A percentile compares a stretch with the other conserved stretches of the same genome.
Evolutionary conservation across 1,139 yeast species (phyloP).

Genomic region (Candida tropicalis): DNA sequence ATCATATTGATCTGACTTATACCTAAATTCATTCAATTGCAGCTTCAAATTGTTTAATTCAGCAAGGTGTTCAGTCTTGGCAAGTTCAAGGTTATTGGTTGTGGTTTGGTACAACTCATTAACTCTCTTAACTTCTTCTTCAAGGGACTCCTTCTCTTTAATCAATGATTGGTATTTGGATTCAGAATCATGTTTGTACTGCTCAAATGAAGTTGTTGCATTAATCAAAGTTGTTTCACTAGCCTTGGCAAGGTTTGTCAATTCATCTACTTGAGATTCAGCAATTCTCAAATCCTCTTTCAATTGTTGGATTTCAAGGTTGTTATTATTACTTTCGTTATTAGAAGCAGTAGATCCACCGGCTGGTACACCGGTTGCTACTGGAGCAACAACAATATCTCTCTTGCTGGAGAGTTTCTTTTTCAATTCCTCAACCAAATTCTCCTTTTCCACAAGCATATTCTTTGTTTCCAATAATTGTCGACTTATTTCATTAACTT

Average conservation of each 20-base stretch:
- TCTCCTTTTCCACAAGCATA: conserved; percentile 36
- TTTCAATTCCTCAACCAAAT: conserved; percentile 28
- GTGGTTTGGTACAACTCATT: conserved; percentile 19
- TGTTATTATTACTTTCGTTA: conserved; percentile 17
- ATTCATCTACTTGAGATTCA: conserved; percentile 42
- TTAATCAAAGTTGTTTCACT: conserved; percentile 44
- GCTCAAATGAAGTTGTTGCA: conserved; percentile 42
- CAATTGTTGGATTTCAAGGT: conserved; percentile 35
- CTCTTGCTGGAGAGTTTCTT: conserved; percentile 19
- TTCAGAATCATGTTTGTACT: conserved; percentile 29
- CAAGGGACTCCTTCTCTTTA: conserved; percentile 26
- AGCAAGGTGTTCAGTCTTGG: conserved; percentile 18
- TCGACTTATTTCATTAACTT: conserved; percentile 52
- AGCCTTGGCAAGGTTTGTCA: conserved; percentile 41
- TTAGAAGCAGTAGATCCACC: conserved; percentile 7
- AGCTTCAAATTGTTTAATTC: conserved; percentile 27
- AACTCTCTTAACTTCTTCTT: conserved; percentile 23
- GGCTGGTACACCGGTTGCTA: conserved; percentile 5
- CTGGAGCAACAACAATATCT: conserved; percentile 8
- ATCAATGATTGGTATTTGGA: conserved; percentile 23
- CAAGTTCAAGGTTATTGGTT: conserved; percentile 20
- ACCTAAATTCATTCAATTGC: conserved; percentile 24
- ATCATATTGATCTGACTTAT: conserved; percentile 41
- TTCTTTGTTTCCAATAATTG: conserved; percentile 46
- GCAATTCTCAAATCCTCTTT: conserved; percentile 40